A percentile compares a stretch with the other conserved stretches of the same genome.
These are phyloP conservation scores for Edaphochlamys debaryana DNA, from an alignment of 139 green algal species.

Conservation along the genomic window DNA sequence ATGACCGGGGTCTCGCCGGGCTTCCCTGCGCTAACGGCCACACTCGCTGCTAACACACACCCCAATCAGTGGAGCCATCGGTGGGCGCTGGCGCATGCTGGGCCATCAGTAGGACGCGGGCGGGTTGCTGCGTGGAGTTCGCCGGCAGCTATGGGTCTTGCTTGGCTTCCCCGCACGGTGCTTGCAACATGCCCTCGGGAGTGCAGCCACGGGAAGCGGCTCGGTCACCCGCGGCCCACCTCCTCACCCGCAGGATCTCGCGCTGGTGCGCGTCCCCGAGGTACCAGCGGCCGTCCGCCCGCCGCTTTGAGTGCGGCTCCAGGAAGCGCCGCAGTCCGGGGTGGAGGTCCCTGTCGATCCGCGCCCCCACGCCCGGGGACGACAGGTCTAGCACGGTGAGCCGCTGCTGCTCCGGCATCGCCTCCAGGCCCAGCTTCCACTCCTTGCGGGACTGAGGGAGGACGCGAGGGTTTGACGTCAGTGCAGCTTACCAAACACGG, in stretches of 20 bases:
- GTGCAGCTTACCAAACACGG: too few relatives aligned
- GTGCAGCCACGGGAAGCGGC: too few relatives aligned
- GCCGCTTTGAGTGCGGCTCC: slow-evolving; percentile 6
- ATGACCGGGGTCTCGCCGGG: too few relatives aligned
- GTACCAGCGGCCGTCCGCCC: slow-evolving; percentile 7
- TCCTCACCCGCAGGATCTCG: slow-evolving; percentile 24
- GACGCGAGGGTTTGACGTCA: too few relatives aligned
- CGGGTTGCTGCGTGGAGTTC: background rate
- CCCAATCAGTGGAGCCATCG: background rate
- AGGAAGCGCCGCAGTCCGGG: background rate
- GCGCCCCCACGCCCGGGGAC: background rate
- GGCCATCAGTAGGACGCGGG: background rate
- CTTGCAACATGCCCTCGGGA: too few relatives aligned
- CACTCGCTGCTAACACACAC: too few relatives aligned
- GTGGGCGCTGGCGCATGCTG: background rate
- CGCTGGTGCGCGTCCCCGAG: background rate
- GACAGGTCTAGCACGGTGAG: too few relatives aligned
- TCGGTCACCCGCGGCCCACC: too few relatives aligned
- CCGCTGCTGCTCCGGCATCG: too few relatives aligned
- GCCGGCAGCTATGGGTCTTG: background rate
- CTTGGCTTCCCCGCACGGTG: background rate
- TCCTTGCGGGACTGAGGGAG: too few relatives aligned
- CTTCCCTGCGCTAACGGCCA: too few relatives aligned
- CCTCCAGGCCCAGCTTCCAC: too few relatives aligned
- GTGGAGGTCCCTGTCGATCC: background rate